Evolutionary conservation across 352 stramenopile genomes (phyloP), one percentile per base, ranked within the genome.

Genomic region (Thalassiosira delicatula): DNA sequence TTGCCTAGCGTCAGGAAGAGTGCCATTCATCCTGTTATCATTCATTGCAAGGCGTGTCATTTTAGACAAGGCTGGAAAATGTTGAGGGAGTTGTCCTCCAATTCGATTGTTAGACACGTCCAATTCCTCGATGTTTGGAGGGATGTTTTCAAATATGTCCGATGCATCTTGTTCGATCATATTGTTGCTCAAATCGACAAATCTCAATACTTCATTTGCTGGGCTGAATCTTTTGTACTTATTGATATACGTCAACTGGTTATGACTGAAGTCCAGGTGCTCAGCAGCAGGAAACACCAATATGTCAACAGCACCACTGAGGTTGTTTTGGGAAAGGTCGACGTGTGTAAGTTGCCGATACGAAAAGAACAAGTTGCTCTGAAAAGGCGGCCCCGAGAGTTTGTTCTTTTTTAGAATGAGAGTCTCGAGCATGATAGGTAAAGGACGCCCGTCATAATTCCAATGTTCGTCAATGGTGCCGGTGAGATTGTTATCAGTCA

Each of bases 401-500:
- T 77, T 25, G 30, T 76, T 30, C 19, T 1, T 37, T 35, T 49
- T 29, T 12, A 82, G 63, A 46, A 65, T 60, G 17, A 60, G 1
- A 84, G 40, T 9, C 37, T 53, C 8, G 44, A 57, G n/a, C 79
- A 30, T 1, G 27, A 27, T 3, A 75, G 42, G 3, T 29, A 7
- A n/a, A 40, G 59, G 32, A 72, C 61, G 17, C 23, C n/a, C n/a
- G n/a, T n/a, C n/a, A n/a, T n/a, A n/a, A n/a, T n/a, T n/a, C n/a
- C n/a, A n/a, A n/a, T n/a, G n/a, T n/a, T n/a, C n/a, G n/a, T n/a
- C n/a, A n/a, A n/a, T n/a, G n/a, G n/a, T n/a, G 17, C 78, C 78
- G 27, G n/a, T 61, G 29, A 85, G 5, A 35, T 78, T 83, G 72
- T 85, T 85, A 33, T 42, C 33, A 1, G 32, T 62, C 59, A 82